These are phyloP conservation scores for Hypoxylon sp. DNA, from an alignment of 2,329 filamentous ascomycete genomes.

Conservation along the genomic window DNA sequence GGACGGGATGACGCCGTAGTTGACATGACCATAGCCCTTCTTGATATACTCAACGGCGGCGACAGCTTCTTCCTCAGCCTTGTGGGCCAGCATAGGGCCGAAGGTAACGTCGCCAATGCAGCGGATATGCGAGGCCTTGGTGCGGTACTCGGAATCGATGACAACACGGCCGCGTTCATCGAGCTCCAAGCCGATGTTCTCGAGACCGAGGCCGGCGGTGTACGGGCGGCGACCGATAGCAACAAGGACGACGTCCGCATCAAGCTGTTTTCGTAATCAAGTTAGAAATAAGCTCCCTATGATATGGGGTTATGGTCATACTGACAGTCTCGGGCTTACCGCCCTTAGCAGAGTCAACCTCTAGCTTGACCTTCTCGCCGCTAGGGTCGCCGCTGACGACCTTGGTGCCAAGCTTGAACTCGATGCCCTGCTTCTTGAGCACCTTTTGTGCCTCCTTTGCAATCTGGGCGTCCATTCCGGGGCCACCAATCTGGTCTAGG, in stretches of 20 bases:
- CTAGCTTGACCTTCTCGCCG: constrained; percentile 82
- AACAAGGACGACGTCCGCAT: constrained; percentile 94
- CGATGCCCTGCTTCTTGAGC: constrained; percentile 94
- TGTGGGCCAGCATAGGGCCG: constrained; percentile 98
- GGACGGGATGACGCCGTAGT: constrained; percentile 96
- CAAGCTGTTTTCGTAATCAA: constrained; percentile 69
- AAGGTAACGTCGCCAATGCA: constrained; percentile 97
- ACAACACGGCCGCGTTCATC: constrained; percentile 95
- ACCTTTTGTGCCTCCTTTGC: constrained; percentile 93
- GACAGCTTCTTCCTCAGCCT: constrained; percentile 98
- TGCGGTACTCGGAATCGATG: constrained; percentile 99
- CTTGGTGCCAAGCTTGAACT: constrained; percentile 99
- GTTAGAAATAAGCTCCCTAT: constrained; percentile 30
- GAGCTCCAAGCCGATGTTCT: constrained; percentile 91
- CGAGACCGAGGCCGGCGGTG: constrained; percentile 89
- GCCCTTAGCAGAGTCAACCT: constrained; percentile 93
- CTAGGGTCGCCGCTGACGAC: constrained; percentile 86
- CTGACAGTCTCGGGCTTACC: constrained; percentile 92
- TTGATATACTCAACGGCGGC: constrained; percentile 97
- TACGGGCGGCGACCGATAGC: constrained; percentile 97
- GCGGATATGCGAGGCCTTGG: constrained; percentile 96
- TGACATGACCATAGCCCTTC: constrained; percentile 98
- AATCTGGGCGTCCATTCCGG: constrained; percentile 96
- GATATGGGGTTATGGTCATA: constrained; percentile 31
- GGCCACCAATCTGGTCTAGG: constrained; percentile 94